Conservation (phyloP, 768 basidiomycete genomes). For the Auriscalpium orientale region DNA sequence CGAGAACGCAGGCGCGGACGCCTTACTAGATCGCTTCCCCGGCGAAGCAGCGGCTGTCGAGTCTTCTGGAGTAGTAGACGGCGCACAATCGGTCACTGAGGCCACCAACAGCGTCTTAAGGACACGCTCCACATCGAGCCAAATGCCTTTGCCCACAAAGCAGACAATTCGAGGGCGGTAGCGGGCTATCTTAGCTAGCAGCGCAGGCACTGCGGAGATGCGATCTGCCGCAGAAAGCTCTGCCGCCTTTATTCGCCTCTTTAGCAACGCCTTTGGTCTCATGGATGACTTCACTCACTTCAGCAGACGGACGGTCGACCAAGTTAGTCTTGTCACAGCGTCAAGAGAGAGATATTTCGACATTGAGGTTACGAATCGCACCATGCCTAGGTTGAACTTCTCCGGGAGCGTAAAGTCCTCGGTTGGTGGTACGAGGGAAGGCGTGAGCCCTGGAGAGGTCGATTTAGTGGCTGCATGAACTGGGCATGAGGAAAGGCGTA, state of each 20-base stretch:
- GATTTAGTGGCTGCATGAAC: not conserved
- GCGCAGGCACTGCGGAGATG: constrained; percentile 40
- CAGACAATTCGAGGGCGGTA: constrained; percentile 62
- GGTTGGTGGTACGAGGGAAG: constrained; percentile 38
- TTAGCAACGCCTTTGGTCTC: not conserved
- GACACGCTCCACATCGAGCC: constrained; percentile 32
- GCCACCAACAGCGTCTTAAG: constrained; percentile 22
- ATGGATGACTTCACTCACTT: constrained; percentile 32
- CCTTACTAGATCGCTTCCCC: constrained; percentile 2
- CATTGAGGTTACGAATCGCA: constrained; percentile 25
- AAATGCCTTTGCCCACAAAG: constrained; percentile 73
- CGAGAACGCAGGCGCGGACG: constrained; percentile 12
- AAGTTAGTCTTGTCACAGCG: constrained; percentile 57
- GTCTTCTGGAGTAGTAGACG: not conserved
- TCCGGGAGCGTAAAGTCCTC: constrained; percentile 58
- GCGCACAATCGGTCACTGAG: not conserved
- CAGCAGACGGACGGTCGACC: constrained; percentile 58
- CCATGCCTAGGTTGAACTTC: constrained; percentile 56
- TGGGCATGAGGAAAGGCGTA: constrained; percentile 17
- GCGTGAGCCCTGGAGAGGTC: constrained; percentile 45
- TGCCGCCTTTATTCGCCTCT: constrained; percentile 32
- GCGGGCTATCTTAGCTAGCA: constrained; percentile 51
- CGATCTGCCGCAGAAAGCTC: constrained; percentile 51
- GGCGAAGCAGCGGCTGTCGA: not conserved
- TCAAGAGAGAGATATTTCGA: not conserved